phyloP scores from a whole-genome alignment of 306 rosid genomes.

The Glycine soja region DNA sequence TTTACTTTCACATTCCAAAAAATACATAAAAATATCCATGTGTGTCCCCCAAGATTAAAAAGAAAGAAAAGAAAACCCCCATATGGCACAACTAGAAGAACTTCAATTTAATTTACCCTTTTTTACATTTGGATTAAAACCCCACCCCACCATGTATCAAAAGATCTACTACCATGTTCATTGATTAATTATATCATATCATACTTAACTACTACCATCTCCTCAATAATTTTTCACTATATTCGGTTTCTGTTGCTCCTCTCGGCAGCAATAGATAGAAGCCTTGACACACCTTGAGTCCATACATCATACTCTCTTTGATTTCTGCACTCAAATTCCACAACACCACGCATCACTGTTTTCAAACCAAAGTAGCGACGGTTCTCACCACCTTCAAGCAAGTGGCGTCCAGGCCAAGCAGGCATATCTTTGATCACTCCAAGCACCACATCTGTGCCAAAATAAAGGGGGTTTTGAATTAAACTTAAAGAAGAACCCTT shows the following conservation, averaged over 20 bases:
- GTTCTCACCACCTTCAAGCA: constrained; percentile 87
- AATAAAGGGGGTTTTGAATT: constrained; percentile 39
- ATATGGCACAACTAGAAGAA: constrained; percentile 56
- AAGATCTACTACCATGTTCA: constrained; percentile 26
- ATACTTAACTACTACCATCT: background rate
- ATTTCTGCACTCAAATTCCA: constrained; percentile 90
- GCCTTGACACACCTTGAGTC: constrained; percentile 96
- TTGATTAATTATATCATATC: background rate
- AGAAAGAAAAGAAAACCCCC: constrained; percentile 15
- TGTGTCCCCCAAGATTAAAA: constrained; percentile 51
- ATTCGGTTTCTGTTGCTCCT: constrained; percentile 63
- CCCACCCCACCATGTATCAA: constrained; percentile 47
- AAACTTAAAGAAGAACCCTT: constrained; percentile 50
- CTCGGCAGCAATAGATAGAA: constrained; percentile 75
- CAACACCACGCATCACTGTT: constrained; percentile 77
- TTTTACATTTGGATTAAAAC: constrained; percentile 67
- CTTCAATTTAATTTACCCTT: constrained; percentile 55
- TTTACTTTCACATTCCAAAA: constrained; percentile 59
- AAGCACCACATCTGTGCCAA: constrained; percentile 69
- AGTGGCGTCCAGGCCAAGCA: constrained; percentile 98
- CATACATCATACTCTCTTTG: constrained; percentile 90
- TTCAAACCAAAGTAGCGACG: constrained; percentile 93
- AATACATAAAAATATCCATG: constrained; percentile 45
- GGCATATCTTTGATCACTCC: constrained; percentile 90
- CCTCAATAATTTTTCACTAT: constrained; percentile 49